Evolutionary conservation across 1,139 yeast species (phyloP).

Genomic region (Hemisphaericaspora lyxosophila): DNA sequence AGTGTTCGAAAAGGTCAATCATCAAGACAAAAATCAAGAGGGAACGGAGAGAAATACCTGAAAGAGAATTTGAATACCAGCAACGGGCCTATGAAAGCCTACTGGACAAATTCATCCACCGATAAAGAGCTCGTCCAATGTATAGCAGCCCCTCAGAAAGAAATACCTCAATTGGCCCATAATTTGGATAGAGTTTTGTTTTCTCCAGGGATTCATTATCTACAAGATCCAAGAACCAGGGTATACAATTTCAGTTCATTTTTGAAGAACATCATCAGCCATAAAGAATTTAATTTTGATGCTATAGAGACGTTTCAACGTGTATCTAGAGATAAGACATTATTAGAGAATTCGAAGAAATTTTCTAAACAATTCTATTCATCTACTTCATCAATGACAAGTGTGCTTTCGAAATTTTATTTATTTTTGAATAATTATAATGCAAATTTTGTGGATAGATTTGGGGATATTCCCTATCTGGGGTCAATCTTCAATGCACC

Average conservation of each 20-base stretch:
- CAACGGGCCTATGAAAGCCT: no score
- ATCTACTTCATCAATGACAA: conserved; percentile 88
- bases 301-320: conserved; percentile 59
- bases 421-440: conserved; percentile 59
- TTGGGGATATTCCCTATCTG: conserved; percentile 38
- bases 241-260: conserved; percentile 68
- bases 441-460: conserved; percentile 21
- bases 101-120: not conserved
- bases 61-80: no score
- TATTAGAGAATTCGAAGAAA: conserved; percentile 50
- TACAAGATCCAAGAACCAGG: conserved; percentile 74
- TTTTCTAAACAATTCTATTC: conserved; percentile 55
- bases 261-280: conserved; percentile 61
- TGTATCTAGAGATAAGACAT: conserved; percentile 60
- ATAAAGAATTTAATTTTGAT: conserved; percentile 66
- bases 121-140: conserved; percentile 17
- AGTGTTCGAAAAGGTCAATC: no score
- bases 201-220: conserved; percentile 80
- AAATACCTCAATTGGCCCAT: conserved; percentile 53
- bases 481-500: conserved; percentile 34
- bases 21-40: no score
- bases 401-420: conserved; percentile 72
- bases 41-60: no score
- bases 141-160: conserved; percentile 21
- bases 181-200: conserved; percentile 68